Conservation (phyloP, 139 green algal species). For the Mesostigma viride region DNA sequence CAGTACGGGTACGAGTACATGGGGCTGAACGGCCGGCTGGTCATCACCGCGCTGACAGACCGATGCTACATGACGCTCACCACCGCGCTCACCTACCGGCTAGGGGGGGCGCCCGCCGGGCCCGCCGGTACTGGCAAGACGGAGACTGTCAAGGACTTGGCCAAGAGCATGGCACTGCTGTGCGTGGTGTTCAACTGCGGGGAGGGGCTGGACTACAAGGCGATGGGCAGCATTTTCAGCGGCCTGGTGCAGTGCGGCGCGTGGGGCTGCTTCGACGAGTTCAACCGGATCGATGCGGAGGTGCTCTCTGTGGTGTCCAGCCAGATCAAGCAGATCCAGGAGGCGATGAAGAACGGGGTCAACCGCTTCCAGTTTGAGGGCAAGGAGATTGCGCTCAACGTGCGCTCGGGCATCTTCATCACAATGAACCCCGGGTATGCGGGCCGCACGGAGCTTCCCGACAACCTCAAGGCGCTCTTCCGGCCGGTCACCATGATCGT, state of each 20-base stretch:
- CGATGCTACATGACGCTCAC: slow-evolving; percentile 81
- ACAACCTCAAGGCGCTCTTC: slow-evolving; percentile 65
- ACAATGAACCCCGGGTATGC: slow-evolving; percentile 80
- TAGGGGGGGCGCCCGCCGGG: slow-evolving; percentile 62
- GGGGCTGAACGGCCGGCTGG: slow-evolving; percentile 67
- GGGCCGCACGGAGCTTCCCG: slow-evolving; percentile 62
- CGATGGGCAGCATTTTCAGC: slow-evolving; percentile 70
- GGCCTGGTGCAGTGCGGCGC: slow-evolving; percentile 71
- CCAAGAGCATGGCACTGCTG: slow-evolving; percentile 66
- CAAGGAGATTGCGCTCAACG: slow-evolving; percentile 58
- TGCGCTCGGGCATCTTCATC: slow-evolving; percentile 70
- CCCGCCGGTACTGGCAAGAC: slow-evolving; percentile 72
- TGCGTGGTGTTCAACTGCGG: slow-evolving; percentile 85
- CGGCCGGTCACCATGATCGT: slow-evolving; percentile 70
- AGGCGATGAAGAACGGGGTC: slow-evolving; percentile 72
- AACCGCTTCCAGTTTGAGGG: slow-evolving; percentile 73
- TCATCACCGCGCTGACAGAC: slow-evolving; percentile 73
- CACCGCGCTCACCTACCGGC: slow-evolving; percentile 61
- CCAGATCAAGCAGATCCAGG: slow-evolving; percentile 50
- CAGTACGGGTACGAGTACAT: slow-evolving; percentile 73
- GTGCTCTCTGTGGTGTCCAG: slow-evolving; percentile 57
- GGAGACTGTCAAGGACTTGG: slow-evolving; percentile 64
- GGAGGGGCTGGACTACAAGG: slow-evolving; percentile 77
- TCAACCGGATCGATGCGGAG: slow-evolving; percentile 77
- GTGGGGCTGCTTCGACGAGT: slow-evolving; percentile 83